Percentiles rank a stretch among this genome's conserved stretches.
phyloP scores from a whole-genome alignment of 148 eudicot genomes.

The Linanthus parryae region DNA sequence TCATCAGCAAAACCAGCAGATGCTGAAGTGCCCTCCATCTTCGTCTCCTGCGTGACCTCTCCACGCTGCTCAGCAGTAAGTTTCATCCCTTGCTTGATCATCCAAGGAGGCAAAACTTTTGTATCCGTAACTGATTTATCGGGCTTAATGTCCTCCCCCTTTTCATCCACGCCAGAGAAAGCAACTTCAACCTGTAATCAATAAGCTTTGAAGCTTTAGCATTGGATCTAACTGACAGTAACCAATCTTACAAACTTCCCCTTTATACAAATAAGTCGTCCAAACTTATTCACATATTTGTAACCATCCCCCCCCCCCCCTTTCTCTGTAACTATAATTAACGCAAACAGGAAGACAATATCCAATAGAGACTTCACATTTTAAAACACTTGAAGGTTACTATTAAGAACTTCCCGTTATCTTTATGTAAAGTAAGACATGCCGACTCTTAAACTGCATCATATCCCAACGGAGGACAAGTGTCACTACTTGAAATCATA shows the following conservation, averaged over 20 bases:
- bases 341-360: no score
- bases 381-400: no score
- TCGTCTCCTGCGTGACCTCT: slow-evolving; percentile 53
- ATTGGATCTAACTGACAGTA: neutral
- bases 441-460: no score
- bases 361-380: no score
- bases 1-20: slow-evolving; percentile 47
- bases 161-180: slow-evolving; percentile 49
- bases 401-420: no score
- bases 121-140: slow-evolving; percentile 32
- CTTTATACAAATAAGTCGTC: no score
- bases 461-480: no score
- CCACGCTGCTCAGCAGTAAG: slow-evolving; percentile 93
- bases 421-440: no score
- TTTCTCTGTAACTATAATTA: no score
- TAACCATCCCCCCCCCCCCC: no score
- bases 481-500: no score
- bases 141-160: slow-evolving; percentile 50
- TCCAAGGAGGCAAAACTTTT: slow-evolving; percentile 98
- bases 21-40: slow-evolving; percentile 52
- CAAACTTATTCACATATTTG: no score
- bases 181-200: slow-evolving; percentile 72
- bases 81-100: slow-evolving; percentile 90
- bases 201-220: slow-evolving; percentile 3
- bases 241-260: neutral